Base-by-base conservation (phyloP, 495 filamentous ascomycete genomes). In the Penicillium lividum region DNA sequence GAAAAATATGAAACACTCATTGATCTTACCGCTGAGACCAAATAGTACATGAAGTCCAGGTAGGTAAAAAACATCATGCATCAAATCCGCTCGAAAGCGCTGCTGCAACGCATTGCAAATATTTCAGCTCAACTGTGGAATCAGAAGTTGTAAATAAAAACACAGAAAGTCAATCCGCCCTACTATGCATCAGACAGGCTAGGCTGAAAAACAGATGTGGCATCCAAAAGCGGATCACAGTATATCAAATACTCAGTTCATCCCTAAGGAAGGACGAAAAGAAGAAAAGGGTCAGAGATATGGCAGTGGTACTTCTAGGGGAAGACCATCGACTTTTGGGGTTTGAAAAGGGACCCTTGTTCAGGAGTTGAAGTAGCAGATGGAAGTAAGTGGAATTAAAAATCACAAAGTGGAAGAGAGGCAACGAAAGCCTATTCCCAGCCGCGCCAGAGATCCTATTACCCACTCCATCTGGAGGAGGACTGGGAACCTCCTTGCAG, bases 171-270 rank as follows among this genome's bases (percentile, higher is more conserved):
- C 31, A 58, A 64, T 57, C 61, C 61, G 60, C 64, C 64, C 50
- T 57, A 48, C 40, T 56, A 69, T 69, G 67, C 67, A 69, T 59
- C 54, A 57, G 34, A 57, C 10, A 53, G 49, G 57, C 52, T 51
- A 53, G 49, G 57, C 52, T 51, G 45, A 60, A 60, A 50, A 51
- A 59, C 18, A 58, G 36, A 50, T 9, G 31, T 55, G 38, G 38
- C 10, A 59, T 53, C 38, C 51, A 28, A 29, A 28, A 25, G 44
- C 18, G 44, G 54, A 52, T 63, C 47, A 36, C 30, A 43, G 55
- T 52, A 57, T 60, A 57, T 51, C 51, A 51, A 55, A 49, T 15
- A 49, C 46, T 11, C 25, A 16, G 16, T 30, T 7, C 46, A n/a
- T 30, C 9, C 28, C 43, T 16, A 46, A 27, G 43, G 30, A 46